Conservation (phyloP, 2,329 filamentous ascomycete species). For the Sarocladiaceae sp. region DNA sequence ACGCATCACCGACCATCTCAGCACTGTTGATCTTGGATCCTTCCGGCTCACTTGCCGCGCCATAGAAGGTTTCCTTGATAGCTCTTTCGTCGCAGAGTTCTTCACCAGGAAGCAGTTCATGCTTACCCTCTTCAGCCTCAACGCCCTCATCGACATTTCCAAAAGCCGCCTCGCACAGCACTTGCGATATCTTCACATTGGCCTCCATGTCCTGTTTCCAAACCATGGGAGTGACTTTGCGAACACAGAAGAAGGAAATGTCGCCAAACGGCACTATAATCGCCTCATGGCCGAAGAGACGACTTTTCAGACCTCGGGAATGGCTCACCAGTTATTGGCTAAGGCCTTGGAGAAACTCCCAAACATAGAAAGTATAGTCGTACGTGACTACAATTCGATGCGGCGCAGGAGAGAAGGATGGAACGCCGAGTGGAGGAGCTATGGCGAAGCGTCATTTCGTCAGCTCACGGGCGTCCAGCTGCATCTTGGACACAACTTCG, state of each 20-base stretch:
- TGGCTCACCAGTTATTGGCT: slow-evolving; percentile 45
- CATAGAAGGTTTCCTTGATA: slow-evolving; percentile 47
- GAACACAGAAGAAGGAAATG: no score
- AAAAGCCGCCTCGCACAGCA: slow-evolving; percentile 32
- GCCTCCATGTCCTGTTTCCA: no score
- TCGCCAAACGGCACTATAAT: not conserved
- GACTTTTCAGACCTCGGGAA: slow-evolving; percentile 29
- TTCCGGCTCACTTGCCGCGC: slow-evolving; percentile 50
- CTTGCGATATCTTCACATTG: slow-evolving; percentile 23
- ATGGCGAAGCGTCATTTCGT: slow-evolving; percentile 32
- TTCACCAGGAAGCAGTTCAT: slow-evolving; percentile 63
- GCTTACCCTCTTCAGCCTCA: slow-evolving; percentile 50
- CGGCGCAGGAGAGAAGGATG: slow-evolving; percentile 43
- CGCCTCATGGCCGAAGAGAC: not conserved
- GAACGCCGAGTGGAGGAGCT: slow-evolving; percentile 44
- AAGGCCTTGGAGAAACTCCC: slow-evolving; percentile 49
- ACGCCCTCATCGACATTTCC: slow-evolving; percentile 47
- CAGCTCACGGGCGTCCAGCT: slow-evolving; percentile 25
- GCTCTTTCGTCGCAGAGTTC: slow-evolving; percentile 54
- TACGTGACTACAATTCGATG: slow-evolving; percentile 51
- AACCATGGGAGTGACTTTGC: no score
- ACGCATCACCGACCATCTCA: slow-evolving; percentile 45
- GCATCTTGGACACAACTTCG: no score
- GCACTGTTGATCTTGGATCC: slow-evolving; percentile 47
- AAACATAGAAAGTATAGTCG: slow-evolving; percentile 48